Evolutionary conservation across 1,139 yeast genomes (phyloP), one percentile per base, ranked within the genome.

Genomic region (Lodderomyces beijingensis): DNA sequence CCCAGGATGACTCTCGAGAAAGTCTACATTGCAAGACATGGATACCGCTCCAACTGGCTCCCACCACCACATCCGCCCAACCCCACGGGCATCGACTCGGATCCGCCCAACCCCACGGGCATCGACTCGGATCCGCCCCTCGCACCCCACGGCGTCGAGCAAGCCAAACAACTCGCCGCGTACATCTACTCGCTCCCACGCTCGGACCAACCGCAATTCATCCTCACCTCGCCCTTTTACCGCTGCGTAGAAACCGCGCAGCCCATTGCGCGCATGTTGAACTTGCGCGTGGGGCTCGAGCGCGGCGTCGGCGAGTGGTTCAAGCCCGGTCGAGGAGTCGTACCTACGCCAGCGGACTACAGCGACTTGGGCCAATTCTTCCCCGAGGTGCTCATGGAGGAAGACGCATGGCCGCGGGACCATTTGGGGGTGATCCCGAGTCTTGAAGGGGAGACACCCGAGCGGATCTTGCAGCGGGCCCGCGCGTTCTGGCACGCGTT

Each of bases 171-270:
- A 49, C 61, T 86, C 35, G 89, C 84, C 0, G 69, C 60, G 15
- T 77, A 70, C 47, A 41, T 77, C 12, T 38, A 45, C 2, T 41
- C 57, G 2, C 50, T 76, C 13, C 61, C 64, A 0, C 40, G 47
- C 3, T 58, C 62, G 4, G 73, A 77, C 16, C 68, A 64, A 34
- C 85, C 89, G 1, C 77, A 79, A 40, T 61, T 79, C 32, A 70
- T 86, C 16, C 64, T 83, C 45, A 63, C 81, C 1, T 86, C 96
- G 2, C 97, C 97, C 0, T 89, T 87, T 54, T 88, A 86, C 54
- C 64, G 97, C 40, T 91, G 97, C 55, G 65, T 89, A 11, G 89
- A 91, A 53, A 88, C 97, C 0, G 74, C 83, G 3, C 70, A 74
- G 28, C 85, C 89, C 2, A 61, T 79, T n/a, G 77, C 89, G 2